phyloP scores from a whole-genome alignment of 768 basidiomycete species.

The Phylloporus arenicola region DNA sequence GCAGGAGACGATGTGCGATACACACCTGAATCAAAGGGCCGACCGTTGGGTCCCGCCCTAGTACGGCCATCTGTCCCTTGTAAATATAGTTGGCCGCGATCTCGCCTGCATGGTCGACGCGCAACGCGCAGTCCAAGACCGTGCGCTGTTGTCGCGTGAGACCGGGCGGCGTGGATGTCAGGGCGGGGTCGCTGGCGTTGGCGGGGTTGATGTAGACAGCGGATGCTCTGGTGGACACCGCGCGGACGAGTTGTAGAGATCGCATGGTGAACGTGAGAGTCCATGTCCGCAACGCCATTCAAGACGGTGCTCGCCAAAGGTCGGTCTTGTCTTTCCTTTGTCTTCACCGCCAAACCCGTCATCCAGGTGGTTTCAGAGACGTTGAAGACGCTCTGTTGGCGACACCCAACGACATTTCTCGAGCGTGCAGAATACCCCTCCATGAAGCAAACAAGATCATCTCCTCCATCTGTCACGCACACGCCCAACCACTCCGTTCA shows the following conservation, averaged over 20 bases:
- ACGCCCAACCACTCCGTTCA: conserved; percentile 34
- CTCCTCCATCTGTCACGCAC: conserved; percentile 42
- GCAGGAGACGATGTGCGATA: conserved; percentile 4
- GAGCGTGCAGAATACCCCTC: conserved; percentile 48
- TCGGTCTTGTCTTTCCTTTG: conserved; percentile 10
- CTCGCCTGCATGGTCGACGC: conserved; percentile 95
- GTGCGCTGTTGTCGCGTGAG: conserved; percentile 46
- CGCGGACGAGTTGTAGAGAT: conserved; percentile 11
- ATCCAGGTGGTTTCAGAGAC: conserved; percentile 44
- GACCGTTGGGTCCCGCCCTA: conserved; percentile 52
- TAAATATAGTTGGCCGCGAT: conserved; percentile 97
- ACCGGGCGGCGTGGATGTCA: conserved; percentile 50
- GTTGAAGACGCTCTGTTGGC: conserved; percentile 47
- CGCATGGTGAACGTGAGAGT: conserved; percentile 14
- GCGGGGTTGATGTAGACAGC: conserved; percentile 42
- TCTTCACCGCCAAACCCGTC: conserved; percentile 1
- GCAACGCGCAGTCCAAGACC: conserved; percentile 59
- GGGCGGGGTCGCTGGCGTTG: conserved; percentile 34
- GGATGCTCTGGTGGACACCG: conserved; percentile 37
- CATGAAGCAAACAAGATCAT: conserved; percentile 48
- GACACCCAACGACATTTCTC: conserved; percentile 47
- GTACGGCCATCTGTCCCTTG: conserved; percentile 73
- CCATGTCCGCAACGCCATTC: conserved; percentile 24
- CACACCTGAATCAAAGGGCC: conserved; percentile 72
- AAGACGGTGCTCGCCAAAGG: conserved; percentile 36